phyloP scores from a whole-genome alignment of 1,139 yeast species.

The Blastobotrys petasosporus region DNA sequence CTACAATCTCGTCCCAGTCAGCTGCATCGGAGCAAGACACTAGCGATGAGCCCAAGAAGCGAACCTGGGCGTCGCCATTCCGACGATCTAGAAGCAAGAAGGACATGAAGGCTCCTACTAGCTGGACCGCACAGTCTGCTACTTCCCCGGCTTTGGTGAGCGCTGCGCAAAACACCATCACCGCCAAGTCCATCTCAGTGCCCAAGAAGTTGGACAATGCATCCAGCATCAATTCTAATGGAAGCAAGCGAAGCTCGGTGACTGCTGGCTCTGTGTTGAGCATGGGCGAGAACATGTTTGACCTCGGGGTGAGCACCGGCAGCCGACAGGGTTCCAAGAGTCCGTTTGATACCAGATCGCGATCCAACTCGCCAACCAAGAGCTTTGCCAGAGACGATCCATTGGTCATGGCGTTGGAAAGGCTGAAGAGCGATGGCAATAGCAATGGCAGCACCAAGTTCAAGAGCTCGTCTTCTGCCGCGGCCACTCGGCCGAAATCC shows the following conservation, averaged over 20 bases:
- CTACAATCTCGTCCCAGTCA: constrained; percentile 25
- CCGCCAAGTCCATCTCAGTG: constrained; percentile 20
- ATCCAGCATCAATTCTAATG: constrained; percentile 3
- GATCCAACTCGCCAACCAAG: constrained; percentile 24
- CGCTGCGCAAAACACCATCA: constrained; percentile 14
- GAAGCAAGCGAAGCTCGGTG: constrained; percentile 7
- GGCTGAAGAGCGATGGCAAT: constrained; percentile 40
- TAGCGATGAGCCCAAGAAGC: constrained; percentile 21
- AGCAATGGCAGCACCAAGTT: not conserved
- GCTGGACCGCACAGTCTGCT: constrained; percentile 22
- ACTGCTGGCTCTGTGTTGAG: constrained; percentile 23
- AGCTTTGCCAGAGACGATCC: constrained; percentile 37
- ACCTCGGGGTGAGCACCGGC: constrained; percentile 24
- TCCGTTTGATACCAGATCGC: constrained; percentile 18
- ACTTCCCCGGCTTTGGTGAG: no score
- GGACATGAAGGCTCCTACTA: constrained; percentile 21
- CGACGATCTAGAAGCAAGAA: constrained; percentile 27
- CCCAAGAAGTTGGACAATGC: constrained; percentile 15
- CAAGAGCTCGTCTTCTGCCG: constrained; percentile 11
- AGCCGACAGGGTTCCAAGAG: constrained; percentile 12
- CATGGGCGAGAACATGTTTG: constrained; percentile 33
- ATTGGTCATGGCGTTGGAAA: constrained; percentile 56
- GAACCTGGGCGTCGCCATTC: constrained; percentile 40
- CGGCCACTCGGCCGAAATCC: constrained; percentile 8
- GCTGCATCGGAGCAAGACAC: constrained; percentile 20